Evolutionary conservation across 2,329 filamentous ascomycete genomes (phyloP), one percentile per base, ranked within the genome.

Genomic region (Botrytis fabae): DNA sequence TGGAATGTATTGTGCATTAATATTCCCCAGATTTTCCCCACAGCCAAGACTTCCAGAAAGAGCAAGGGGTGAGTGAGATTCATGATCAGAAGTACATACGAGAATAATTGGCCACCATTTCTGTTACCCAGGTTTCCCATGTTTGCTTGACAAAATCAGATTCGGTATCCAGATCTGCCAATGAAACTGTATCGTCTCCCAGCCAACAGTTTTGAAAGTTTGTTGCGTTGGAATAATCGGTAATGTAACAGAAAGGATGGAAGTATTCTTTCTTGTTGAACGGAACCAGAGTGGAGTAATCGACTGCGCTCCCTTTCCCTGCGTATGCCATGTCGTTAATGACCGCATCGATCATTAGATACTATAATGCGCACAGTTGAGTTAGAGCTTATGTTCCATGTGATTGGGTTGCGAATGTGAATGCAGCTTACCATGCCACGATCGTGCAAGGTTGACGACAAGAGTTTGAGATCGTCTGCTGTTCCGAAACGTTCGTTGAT

Each of bases 401-500:
- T 32, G 28, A 60, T n/a, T 48, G 51, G 57, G 48, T 25, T 42
- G 51, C 14, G 66, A 46, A 14, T 38, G n/a, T 22, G 62, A 38
- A 32, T 25, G 51, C 16, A 40, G 20, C 66, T 60, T 73, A 75
- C 73, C 82, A 89, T 90, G 25, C 81, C 84, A 22, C 86, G 82
- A 35, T 81, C 80, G 77, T 91, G 89, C 2, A 90, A 80, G 2
- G 86, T 88, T 35, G 82, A 80, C 1, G 89, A 84, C 10, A 92
- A 84, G 7, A 83, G 84, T 75, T 85, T 85, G 72, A 92, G 83
- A 76, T 92, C 90, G 22, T 86, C 83, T 7, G 84, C 83, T 0
- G 87, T 87, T 44, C 91, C 90, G 74, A 88, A 89, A 73, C 88
- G 84, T 3, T 84, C 75, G 77, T 92, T 91, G 72, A 92, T 80